phyloP scores from a whole-genome alignment of 495 filamentous ascomycete species.

The Coniosporium apollinis region DNA sequence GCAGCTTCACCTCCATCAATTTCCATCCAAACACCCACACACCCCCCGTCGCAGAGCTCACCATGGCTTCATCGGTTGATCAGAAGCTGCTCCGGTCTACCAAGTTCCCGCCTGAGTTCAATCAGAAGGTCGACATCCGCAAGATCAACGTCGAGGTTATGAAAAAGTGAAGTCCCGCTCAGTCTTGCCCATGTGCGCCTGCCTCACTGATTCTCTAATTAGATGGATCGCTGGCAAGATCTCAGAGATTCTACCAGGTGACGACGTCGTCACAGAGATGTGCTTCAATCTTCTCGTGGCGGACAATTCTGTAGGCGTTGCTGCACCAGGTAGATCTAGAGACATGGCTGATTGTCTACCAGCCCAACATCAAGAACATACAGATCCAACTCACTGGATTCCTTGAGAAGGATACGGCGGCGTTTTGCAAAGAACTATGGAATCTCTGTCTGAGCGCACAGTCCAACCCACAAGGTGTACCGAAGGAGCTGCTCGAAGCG shows the following conservation, averaged over 20 bases:
- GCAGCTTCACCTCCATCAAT: no score
- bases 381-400: slow-evolving; percentile 92
- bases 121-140: slow-evolving; percentile 85
- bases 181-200: background rate
- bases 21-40: no score
- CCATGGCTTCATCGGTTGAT: slow-evolving; percentile 34
- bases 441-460: slow-evolving; percentile 80
- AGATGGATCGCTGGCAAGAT: slow-evolving; percentile 90
- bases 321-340: background rate
- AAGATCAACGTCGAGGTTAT: slow-evolving; percentile 96
- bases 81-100: slow-evolving; percentile 74
- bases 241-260: slow-evolving; percentile 67
- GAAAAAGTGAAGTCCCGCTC: slow-evolving; percentile 55
- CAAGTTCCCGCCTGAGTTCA: slow-evolving; percentile 90
- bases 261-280: slow-evolving; percentile 87
- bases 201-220: slow-evolving; percentile 6
- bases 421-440: slow-evolving; percentile 93
- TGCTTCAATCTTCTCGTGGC: slow-evolving; percentile 81
- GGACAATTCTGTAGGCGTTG: slow-evolving; percentile 50
- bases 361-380: slow-evolving; percentile 91
- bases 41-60: background rate
- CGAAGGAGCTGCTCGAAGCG: slow-evolving; percentile 83
- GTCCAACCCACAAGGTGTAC: slow-evolving; percentile 71
- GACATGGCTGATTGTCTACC: background rate
- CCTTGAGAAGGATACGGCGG: slow-evolving; percentile 77